Evolutionary conservation across 371 early-diverging fungal genomes (phyloP).

Genomic region (Mortierella sp.): DNA sequence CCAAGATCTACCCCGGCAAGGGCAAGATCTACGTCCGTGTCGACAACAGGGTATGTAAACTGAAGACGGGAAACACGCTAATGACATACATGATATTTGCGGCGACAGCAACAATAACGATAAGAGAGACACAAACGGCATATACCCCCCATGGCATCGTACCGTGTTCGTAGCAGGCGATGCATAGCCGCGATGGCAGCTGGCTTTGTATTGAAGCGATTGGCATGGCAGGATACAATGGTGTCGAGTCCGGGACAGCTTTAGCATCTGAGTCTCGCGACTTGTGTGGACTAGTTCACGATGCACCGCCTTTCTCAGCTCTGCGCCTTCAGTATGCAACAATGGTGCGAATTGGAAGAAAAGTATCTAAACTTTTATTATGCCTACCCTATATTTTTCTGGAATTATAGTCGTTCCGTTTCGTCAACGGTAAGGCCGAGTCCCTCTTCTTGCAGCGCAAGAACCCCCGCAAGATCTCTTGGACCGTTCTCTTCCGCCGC

Average conservation of each 20-base stretch:
- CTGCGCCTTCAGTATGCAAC: no score
- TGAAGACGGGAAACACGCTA: no score
- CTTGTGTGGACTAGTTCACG: no score
- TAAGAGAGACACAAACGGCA: background rate
- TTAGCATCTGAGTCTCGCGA: no score
- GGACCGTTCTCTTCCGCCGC: conserved; percentile 97
- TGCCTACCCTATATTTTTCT: background rate
- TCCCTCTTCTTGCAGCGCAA: conserved; percentile 95
- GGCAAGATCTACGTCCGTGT: conserved; percentile 93
- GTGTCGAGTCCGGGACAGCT: no score
- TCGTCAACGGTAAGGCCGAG: conserved; percentile 95
- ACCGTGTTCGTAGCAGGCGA: no score
- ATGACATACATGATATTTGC: background rate
- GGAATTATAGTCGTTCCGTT: conserved; percentile 85
- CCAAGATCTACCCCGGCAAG: conserved; percentile 99
- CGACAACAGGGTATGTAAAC: conserved; percentile 82
- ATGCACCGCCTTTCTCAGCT: no score
- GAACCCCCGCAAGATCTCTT: conserved; percentile 97
- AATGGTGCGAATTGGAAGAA: no score
- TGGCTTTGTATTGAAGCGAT: no score
- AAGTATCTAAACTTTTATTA: background rate
- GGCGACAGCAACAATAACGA: background rate
- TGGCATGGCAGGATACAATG: no score
- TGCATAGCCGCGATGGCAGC: no score
- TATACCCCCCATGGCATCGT: no score